These are phyloP conservation scores for Trametes sanguinea DNA, from an alignment of 768 basidiomycete genomes.

Conservation along the genomic window DNA sequence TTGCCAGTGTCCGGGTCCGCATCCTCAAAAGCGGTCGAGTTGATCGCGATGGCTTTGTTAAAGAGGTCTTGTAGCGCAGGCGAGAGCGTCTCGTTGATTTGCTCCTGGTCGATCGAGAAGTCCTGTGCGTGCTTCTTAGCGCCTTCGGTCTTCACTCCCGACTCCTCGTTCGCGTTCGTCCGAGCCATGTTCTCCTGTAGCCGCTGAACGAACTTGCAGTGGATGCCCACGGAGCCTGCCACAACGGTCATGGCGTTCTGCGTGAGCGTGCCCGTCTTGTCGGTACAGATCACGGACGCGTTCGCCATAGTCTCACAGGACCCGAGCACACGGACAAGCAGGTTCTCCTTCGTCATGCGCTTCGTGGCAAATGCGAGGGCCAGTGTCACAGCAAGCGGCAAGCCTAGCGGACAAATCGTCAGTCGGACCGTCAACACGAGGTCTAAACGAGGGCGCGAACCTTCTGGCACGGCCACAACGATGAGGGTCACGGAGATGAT, in stretches of 20 bases:
- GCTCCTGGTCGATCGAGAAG: slow-evolving; percentile 81
- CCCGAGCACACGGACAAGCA: slow-evolving; percentile 92
- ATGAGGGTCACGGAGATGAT: slow-evolving; percentile 94
- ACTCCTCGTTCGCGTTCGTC: slow-evolving; percentile 67
- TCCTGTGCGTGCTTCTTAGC: slow-evolving; percentile 59
- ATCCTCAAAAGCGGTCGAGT: slow-evolving; percentile 95
- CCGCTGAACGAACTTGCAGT: slow-evolving; percentile 88
- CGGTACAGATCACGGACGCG: slow-evolving; percentile 92
- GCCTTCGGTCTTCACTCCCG: slow-evolving; percentile 27
- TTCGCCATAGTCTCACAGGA: slow-evolving; percentile 99
- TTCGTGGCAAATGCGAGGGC: slow-evolving; percentile 97
- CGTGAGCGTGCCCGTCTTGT: slow-evolving; percentile 96
- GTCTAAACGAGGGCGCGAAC: slow-evolving; percentile 33
- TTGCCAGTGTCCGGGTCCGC: slow-evolving; percentile 59
- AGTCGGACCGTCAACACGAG: slow-evolving; percentile 10
- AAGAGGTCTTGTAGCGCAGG: slow-evolving; percentile 64
- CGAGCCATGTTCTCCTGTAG: slow-evolving; percentile 72
- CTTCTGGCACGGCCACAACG: slow-evolving; percentile 88
- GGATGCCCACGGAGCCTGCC: slow-evolving; percentile 91
- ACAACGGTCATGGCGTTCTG: slow-evolving; percentile 96
- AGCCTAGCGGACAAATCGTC: slow-evolving; percentile 47
- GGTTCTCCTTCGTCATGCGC: slow-evolving; percentile 95
- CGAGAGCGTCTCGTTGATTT: slow-evolving; percentile 66
- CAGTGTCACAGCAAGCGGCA: slow-evolving; percentile 94
- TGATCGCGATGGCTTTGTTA: slow-evolving; percentile 86